phyloP scores from a whole-genome alignment of 2,329 filamentous ascomycete genomes.

The Xylariaceae sp. region DNA sequence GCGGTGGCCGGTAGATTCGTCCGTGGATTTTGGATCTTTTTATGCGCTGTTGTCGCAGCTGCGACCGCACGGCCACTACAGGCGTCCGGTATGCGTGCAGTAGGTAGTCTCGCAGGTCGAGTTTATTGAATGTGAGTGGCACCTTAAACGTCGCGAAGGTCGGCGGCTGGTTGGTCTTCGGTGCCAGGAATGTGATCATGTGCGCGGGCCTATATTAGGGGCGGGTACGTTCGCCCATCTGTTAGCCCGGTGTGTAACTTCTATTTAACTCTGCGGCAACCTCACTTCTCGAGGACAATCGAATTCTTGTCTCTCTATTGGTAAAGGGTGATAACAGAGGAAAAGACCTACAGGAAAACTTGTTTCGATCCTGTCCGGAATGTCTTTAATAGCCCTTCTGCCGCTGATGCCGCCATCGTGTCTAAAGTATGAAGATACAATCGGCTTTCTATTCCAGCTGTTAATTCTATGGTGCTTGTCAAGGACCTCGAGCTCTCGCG shows the following conservation, averaged over 20 bases:
- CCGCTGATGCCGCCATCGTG: slow-evolving; percentile 21
- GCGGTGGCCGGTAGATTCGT: slow-evolving; percentile 71
- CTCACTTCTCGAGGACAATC: background rate
- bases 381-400: slow-evolving; percentile 21
- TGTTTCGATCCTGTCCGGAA: slow-evolving; percentile 40
- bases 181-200: slow-evolving; percentile 76
- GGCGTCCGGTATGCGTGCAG: slow-evolving; percentile 82
- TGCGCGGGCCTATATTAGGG: slow-evolving; percentile 71
- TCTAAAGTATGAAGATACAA: background rate
- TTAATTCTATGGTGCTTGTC: background rate
- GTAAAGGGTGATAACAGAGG: background rate
- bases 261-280: background rate
- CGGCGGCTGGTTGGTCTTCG: slow-evolving; percentile 69
- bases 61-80: slow-evolving; percentile 76
- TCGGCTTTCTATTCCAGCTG: background rate
- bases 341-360: slow-evolving; percentile 40
- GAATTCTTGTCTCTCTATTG: background rate
- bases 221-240: slow-evolving; percentile 1
- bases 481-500: background rate
- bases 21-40: slow-evolving; percentile 52
- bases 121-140: slow-evolving; percentile 91
- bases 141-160: slow-evolving; percentile 90
- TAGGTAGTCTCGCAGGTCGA: slow-evolving; percentile 95
- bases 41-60: slow-evolving; percentile 72
- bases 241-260: background rate